Evolutionary conservation across 108 stramenopile species (phyloP).

Genomic region (Aurantiochytrium sp.): DNA sequence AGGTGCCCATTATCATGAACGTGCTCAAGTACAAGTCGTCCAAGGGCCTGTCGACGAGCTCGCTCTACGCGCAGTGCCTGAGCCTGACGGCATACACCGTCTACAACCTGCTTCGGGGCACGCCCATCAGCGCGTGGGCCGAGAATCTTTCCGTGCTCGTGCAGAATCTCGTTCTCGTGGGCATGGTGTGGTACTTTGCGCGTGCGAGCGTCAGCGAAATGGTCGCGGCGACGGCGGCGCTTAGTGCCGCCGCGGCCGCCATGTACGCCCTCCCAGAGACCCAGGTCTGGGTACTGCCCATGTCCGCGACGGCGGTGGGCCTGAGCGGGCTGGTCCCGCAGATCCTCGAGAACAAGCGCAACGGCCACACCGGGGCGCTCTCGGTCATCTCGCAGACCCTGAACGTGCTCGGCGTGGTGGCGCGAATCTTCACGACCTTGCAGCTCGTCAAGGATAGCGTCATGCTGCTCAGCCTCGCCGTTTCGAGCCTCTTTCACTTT

Average conservation of each 20-base stretch:
- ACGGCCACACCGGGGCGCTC: background rate
- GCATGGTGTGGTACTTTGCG: background rate
- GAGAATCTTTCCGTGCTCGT: background rate
- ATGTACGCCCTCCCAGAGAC: background rate
- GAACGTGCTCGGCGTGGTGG: background rate
- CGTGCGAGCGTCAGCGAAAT: background rate
- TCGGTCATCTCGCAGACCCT: background rate
- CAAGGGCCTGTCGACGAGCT: background rate
- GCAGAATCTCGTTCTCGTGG: background rate
- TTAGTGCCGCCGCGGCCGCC: background rate
- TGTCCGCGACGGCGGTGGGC: background rate
- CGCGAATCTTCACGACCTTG: conserved; percentile 3
- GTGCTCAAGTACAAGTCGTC: background rate
- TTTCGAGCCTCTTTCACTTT: background rate
- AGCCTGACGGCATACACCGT: background rate
- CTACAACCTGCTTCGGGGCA: background rate
- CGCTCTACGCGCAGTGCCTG: background rate
- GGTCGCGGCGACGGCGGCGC: background rate
- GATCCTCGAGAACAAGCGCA: background rate
- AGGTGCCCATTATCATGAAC: background rate
- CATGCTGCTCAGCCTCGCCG: background rate
- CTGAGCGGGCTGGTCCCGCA: background rate
- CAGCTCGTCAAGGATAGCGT: background rate
- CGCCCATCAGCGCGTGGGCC: background rate
- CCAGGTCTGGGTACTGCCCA: background rate